phyloP scores from a whole-genome alignment of 163 green algal genomes.

The Volvox carteri region DNA sequence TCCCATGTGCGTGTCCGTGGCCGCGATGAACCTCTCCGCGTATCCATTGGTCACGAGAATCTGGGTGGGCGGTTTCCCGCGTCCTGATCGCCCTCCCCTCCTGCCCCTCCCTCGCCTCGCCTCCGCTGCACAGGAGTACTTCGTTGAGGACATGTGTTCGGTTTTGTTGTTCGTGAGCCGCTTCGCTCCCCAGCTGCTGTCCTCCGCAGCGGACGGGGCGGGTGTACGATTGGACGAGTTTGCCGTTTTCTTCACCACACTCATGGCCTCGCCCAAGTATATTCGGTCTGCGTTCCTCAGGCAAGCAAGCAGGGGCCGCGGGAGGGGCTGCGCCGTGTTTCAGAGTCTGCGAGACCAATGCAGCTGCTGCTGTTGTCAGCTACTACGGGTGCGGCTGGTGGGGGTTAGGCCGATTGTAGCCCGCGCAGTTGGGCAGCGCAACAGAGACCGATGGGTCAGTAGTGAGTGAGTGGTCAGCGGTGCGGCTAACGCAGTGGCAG shows the following conservation, averaged over 20 bases:
- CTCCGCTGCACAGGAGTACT: conserved; percentile 80
- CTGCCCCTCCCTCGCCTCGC: neutral
- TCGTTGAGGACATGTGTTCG: conserved; percentile 89
- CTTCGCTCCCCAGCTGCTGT: conserved; percentile 62
- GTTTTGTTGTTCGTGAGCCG: conserved; percentile 77
- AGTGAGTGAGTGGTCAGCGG: too few species aligned
- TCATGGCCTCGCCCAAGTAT: conserved; percentile 81
- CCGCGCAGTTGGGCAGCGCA: too few species aligned
- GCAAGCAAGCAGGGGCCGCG: neutral
- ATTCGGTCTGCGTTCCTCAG: conserved; percentile 93
- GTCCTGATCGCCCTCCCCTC: neutral
- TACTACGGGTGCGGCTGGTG: too few species aligned
- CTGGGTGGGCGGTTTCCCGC: too few species aligned
- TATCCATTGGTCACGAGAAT: too few species aligned
- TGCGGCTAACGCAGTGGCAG: too few species aligned
- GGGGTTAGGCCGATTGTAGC: too few species aligned
- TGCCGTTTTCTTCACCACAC: conserved; percentile 63
- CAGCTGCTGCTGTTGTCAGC: too few species aligned
- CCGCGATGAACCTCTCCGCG: too few species aligned
- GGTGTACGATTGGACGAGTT: conserved; percentile 58
- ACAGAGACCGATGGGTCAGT: too few species aligned
- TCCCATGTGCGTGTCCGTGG: too few species aligned
- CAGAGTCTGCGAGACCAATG: too few species aligned
- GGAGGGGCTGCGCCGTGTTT: neutral
- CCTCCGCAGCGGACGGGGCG: conserved; percentile 15